A percentile compares a stretch with the other conserved stretches of the same genome.
These are phyloP conservation scores for Aegilops sharonensis DNA, from an alignment of 176 grass and related monocot species.

Conservation along the genomic window DNA sequence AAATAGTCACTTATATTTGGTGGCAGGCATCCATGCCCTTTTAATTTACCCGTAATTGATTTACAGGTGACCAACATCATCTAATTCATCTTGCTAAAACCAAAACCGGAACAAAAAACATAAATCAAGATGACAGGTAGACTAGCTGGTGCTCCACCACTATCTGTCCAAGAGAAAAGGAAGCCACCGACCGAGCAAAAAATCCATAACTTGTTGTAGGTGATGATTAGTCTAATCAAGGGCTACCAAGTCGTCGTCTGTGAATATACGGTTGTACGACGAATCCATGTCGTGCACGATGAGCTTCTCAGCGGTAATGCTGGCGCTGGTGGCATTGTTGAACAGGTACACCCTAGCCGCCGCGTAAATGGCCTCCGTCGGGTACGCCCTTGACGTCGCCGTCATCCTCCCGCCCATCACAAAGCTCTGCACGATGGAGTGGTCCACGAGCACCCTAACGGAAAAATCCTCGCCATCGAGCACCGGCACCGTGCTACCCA, in stretches of 20 bases:
- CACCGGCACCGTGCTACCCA: slow-evolving; percentile 50
- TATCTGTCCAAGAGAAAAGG: not conserved
- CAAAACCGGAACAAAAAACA: not conserved
- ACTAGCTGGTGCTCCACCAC: not conserved
- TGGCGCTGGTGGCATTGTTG: slow-evolving; percentile 54
- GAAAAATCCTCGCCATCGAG: slow-evolving; percentile 45
- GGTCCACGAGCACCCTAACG: slow-evolving; percentile 58
- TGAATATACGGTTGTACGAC: slow-evolving; percentile 36
- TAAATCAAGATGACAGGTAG: not conserved
- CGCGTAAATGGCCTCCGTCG: slow-evolving; percentile 46
- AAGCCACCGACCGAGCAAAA: not conserved
- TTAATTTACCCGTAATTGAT: not conserved
- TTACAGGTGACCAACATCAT: not conserved
- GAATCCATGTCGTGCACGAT: slow-evolving; percentile 49
- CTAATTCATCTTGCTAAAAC: not conserved
- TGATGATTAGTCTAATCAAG: not conserved
- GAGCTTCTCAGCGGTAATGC: slow-evolving; percentile 28
- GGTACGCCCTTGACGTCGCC: slow-evolving; percentile 58
- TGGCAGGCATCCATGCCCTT: not conserved
- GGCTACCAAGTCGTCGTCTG: not conserved
- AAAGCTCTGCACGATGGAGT: slow-evolving; percentile 66
- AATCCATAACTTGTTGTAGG: not conserved
- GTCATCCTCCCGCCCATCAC: slow-evolving; percentile 47
- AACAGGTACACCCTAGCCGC: slow-evolving; percentile 48
- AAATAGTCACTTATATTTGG: not conserved